Conservation (phyloP, 2,329 filamentous ascomycete species). For the Fusarium fracticaudum region DNA sequence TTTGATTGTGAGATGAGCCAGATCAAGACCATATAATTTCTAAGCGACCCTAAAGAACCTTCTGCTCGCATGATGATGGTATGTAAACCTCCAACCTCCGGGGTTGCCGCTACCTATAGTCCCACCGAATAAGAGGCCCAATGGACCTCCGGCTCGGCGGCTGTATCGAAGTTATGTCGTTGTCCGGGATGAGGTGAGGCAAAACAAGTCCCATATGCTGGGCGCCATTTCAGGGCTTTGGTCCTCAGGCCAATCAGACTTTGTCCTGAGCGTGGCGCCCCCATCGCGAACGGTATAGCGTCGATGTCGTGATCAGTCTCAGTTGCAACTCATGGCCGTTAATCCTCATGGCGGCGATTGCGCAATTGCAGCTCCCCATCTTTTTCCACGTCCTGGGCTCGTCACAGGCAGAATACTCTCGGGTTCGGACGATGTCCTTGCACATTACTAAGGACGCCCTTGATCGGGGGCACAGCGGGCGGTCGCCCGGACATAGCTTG, state of each 20-base stretch:
- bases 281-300: constrained; percentile 61
- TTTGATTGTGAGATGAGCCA: constrained; percentile 26
- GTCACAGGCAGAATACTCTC: constrained; percentile 33
- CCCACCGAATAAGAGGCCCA: constrained; percentile 13
- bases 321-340: constrained; percentile 45
- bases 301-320: constrained; percentile 62
- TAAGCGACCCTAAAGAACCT: constrained; percentile 8
- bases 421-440: constrained; percentile 35
- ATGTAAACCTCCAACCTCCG: constrained; percentile 8
- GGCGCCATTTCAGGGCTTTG: constrained; percentile 36
- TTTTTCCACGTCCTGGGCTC: constrained; percentile 35
- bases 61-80: neutral
- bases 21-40: constrained; percentile 6
- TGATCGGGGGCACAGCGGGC: constrained; percentile 37
- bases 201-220: constrained; percentile 39
- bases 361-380: constrained; percentile 48
- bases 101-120: constrained; percentile 13
- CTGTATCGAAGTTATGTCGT: constrained; percentile 30
- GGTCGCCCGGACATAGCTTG: constrained; percentile 43
- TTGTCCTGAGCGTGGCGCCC: constrained; percentile 29
- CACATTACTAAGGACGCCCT: constrained; percentile 42
- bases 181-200: constrained; percentile 37
- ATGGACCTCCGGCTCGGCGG: constrained; percentile 42
- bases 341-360: constrained; percentile 48
- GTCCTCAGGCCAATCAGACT: constrained; percentile 49